Evolutionary conservation across 176 grass and related monocot genomes (phyloP).

Genomic region (Dactylis glomerata): DNA sequence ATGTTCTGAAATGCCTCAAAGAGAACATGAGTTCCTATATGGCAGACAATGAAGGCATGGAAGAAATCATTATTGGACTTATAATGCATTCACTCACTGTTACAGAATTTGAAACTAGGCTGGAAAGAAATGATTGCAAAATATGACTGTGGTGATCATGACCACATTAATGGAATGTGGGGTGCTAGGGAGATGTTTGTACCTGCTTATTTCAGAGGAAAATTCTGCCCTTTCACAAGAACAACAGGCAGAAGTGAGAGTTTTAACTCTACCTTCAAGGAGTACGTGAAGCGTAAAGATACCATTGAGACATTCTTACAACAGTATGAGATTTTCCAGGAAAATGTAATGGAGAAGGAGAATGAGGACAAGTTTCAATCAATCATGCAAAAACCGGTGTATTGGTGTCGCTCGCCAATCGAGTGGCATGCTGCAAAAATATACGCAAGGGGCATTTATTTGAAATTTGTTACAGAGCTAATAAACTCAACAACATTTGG

Average conservation of each 20-base stretch:
- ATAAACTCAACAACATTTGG: too few relatives aligned
- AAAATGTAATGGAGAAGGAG: neutral
- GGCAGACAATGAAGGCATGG: neutral
- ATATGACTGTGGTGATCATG: too few relatives aligned
- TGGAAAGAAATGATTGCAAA: neutral
- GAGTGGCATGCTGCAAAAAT: too few relatives aligned
- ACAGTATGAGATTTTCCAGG: neutral
- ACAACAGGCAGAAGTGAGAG: neutral
- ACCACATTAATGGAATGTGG: neutral
- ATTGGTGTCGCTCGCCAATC: too few relatives aligned
- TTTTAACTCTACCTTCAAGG: neutral
- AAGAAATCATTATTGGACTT: neutral
- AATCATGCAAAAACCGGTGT: neutral
- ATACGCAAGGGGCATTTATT: too few relatives aligned
- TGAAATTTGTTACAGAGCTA: neutral
- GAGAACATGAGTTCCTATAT: too few relatives aligned
- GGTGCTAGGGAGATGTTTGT: neutral
- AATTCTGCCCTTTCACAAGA: neutral
- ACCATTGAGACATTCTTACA: neutral
- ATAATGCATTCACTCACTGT: neutral
- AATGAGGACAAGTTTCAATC: neutral
- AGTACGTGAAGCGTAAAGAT: neutral
- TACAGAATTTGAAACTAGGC: neutral
- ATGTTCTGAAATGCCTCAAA: too few relatives aligned
- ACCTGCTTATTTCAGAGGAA: neutral